Percentiles rank a stretch among this genome's conserved stretches.
Evolutionary conservation across 176 grass and related monocot genomes (phyloP).

Genomic region (Tuctoria greenei): DNA sequence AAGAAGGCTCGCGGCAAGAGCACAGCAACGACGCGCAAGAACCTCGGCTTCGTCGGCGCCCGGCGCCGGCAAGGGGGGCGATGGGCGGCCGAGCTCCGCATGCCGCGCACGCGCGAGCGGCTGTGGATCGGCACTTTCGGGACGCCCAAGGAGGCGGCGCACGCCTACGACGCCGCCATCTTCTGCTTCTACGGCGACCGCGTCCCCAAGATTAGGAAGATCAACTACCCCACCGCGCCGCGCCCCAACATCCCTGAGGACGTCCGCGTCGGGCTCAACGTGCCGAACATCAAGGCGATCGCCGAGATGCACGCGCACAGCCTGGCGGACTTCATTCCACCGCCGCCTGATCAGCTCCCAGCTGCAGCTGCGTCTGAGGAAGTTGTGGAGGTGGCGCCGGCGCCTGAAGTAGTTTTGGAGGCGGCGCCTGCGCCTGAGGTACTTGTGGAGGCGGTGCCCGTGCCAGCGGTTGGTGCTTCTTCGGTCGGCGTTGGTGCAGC

Average conservation of each 20-base stretch:
- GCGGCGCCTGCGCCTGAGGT: too few relatives aligned
- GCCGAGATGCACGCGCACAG: neutral
- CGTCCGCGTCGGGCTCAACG: neutral
- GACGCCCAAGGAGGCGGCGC: constrained; percentile 18
- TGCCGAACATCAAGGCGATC: constrained; percentile 27
- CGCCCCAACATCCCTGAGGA: constrained; percentile 28
- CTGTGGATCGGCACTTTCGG: constrained; percentile 41
- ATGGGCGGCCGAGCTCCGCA: constrained; percentile 46
- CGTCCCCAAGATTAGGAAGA: neutral
- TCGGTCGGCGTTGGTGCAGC: neutral
- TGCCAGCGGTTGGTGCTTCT: neutral
- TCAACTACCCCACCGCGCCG: constrained; percentile 35
- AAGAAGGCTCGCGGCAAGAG: neutral
- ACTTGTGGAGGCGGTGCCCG: too few relatives aligned
- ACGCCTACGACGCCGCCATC: constrained; percentile 40
- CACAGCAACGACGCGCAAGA: neutral
- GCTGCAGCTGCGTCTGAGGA: neutral
- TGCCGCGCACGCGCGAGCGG: constrained; percentile 16
- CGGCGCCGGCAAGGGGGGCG: constrained; percentile 6
- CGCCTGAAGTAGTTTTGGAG: neutral
- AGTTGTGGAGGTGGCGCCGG: neutral
- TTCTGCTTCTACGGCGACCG: constrained; percentile 35
- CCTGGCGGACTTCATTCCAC: neutral
- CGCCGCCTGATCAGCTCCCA: neutral
- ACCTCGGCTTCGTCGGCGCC: constrained; percentile 13